Base-by-base conservation (phyloP, 148 eudicot species). In the Cornus kousa region DNA sequence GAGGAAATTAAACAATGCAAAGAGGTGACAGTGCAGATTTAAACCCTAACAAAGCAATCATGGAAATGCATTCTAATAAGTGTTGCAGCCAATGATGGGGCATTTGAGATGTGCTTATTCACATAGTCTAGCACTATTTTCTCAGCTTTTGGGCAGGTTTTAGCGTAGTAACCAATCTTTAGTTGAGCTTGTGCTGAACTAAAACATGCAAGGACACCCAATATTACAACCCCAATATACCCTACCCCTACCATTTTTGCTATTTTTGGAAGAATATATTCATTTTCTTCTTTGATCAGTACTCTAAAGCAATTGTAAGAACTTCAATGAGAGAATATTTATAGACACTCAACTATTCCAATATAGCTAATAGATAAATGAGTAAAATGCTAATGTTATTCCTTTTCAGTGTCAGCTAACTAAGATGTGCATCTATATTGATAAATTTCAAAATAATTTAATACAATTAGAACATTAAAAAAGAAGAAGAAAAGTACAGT, bases 31-130 rank as follows among this genome's bases (percentile, higher is more conserved):
- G 3, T 53, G 17, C 3, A 53, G 24, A 5, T 19, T 2, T 84
- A 75, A 10, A 90, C 93, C 89, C 93, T 72, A 1, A 90, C 91
- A 32, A 90, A 90, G 72, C 93, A 90, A 53, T 90, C 93, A 74
- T 90, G 93, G 66, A 90, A 90, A 78, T 88, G 89, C 87, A 90
- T 78, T 60, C 93, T 81, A 0, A 90, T 46, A 0, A 90, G 68
- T 40, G 89, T 20, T 8, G 92, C 86, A 0, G 92, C 90, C 11
- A 90, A 74, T 6, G 87, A 78, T 13, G 92, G 90, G 73, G 85
- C 92, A 66, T 85, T 80, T 0, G 87, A 83, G 76, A 90, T 80
- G 75, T 84, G 89, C 67, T 78, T 70, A 3, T 78, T 64, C 33
- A 88, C 91, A 72, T 32, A 86, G 5, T 88, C 86, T 3, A 23